Percentiles rank a stretch among this genome's conserved stretches.
Conservation (phyloP, 139 green algal genomes). For the Diplosphaera chodatii region DNA sequence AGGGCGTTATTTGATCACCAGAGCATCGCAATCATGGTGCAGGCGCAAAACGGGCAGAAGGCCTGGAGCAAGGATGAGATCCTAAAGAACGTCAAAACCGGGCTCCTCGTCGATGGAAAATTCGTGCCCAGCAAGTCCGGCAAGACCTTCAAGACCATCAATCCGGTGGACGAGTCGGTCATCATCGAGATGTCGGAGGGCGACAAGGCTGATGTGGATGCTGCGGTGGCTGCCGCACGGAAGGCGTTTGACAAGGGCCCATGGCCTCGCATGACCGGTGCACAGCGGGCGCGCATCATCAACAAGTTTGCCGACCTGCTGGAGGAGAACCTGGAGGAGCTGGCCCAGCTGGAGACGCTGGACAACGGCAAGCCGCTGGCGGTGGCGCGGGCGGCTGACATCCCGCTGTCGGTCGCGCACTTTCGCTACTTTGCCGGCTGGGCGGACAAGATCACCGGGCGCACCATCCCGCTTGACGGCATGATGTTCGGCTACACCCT, state of each 20-base stretch:
- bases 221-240: conserved; percentile 50
- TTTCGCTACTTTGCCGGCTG: conserved; percentile 50
- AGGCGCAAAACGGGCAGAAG: not conserved
- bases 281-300: conserved; percentile 47
- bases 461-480: conserved; percentile 46
- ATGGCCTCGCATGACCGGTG: conserved; percentile 47
- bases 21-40: no score
- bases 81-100: not conserved
- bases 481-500: conserved; percentile 31
- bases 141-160: conserved; percentile 10
- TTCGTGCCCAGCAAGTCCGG: conserved; percentile 47
- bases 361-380: conserved; percentile 64
- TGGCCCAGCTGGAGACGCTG: conserved; percentile 52
- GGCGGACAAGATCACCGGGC: conserved; percentile 67
- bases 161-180: not conserved
- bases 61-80: not conserved
- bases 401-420: conserved; percentile 26
- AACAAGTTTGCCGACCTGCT: conserved; percentile 55
- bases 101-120: conserved; percentile 50
- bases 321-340: conserved; percentile 43
- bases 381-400: conserved; percentile 24
- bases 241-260: conserved; percentile 62
- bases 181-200: conserved; percentile 52
- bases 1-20: no score
- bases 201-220: conserved; percentile 53